Conservation (phyloP, 75 land plant genomes). For the Isoetes taiwanensis region DNA sequence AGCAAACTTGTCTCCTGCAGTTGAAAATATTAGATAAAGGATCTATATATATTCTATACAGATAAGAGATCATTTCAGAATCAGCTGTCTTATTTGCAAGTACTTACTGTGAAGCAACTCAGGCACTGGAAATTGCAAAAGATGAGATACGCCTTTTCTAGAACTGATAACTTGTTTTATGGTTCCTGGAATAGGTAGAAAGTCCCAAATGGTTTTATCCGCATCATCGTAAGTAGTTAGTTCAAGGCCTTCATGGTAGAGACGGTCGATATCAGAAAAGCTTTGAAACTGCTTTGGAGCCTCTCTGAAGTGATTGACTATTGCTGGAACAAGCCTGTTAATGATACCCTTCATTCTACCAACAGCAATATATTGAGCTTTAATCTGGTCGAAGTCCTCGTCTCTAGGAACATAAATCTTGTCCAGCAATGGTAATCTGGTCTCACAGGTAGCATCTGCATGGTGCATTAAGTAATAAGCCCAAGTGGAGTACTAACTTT, state of each 20-base stretch:
- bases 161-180: slow-evolving; percentile 30
- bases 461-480: too few species aligned
- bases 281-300: slow-evolving; percentile 34
- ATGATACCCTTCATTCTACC: slow-evolving; percentile 41
- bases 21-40: too few species aligned
- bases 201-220: too few species aligned
- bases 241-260: slow-evolving; percentile 41
- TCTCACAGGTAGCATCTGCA: slow-evolving; percentile 44
- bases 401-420: slow-evolving; percentile 73
- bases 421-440: slow-evolving; percentile 36
- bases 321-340: slow-evolving; percentile 42
- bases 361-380: slow-evolving; percentile 25
- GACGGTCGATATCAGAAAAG: slow-evolving; percentile 61
- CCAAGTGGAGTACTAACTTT: too few species aligned
- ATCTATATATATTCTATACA: too few species aligned
- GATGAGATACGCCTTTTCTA: slow-evolving; percentile 20
- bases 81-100: too few species aligned
- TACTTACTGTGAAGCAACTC: slow-evolving; percentile 48
- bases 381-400: slow-evolving; percentile 59
- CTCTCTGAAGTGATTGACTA: slow-evolving; percentile 15
- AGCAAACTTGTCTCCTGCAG: slow-evolving; percentile 63
- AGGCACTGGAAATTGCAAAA: slow-evolving; percentile 44
- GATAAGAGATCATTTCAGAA: too few species aligned
- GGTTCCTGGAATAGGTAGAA: slow-evolving; percentile 27
- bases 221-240: too few species aligned